Percentiles rank a stretch among this genome's conserved stretches.
Conservation (phyloP, 176 grass and related monocot genomes). For the Secale cereale region DNA sequence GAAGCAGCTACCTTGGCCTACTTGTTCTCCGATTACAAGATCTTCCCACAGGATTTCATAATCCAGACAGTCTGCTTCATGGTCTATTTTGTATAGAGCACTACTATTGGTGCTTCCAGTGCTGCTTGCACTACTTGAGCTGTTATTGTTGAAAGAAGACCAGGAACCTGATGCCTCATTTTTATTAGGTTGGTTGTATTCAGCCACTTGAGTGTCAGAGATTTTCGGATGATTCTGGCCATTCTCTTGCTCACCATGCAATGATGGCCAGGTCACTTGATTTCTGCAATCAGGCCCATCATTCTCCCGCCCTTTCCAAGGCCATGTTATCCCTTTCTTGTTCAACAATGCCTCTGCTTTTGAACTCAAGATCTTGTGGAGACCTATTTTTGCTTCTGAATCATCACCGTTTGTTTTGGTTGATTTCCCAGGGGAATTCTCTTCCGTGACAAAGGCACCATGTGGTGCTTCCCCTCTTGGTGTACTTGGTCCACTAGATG, state of each 20-base stretch:
- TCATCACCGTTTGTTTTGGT: slow-evolving; percentile 52
- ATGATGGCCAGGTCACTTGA: slow-evolving; percentile 59
- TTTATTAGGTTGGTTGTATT: slow-evolving; percentile 52
- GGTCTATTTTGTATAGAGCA: slow-evolving; percentile 83
- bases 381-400: slow-evolving; percentile 59
- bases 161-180: slow-evolving; percentile 74
- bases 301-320: slow-evolving; percentile 85
- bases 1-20: slow-evolving; percentile 84
- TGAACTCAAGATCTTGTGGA: slow-evolving; percentile 84
- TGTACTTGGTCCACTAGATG: slow-evolving; percentile 58
- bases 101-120: slow-evolving; percentile 77
- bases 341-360: slow-evolving; percentile 89
- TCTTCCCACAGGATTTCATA: slow-evolving; percentile 99
- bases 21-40: slow-evolving; percentile 86
- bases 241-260: slow-evolving; percentile 70
- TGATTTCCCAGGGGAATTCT: slow-evolving; percentile 53
- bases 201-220: slow-evolving; percentile 45
- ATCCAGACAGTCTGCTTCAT: slow-evolving; percentile 90
- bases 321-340: slow-evolving; percentile 83
- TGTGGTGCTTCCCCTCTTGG: slow-evolving; percentile 52
- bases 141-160: slow-evolving; percentile 94
- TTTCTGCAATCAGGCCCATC: slow-evolving; percentile 54
- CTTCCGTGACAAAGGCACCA: slow-evolving; percentile 29
- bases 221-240: slow-evolving; percentile 42
- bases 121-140: slow-evolving; percentile 94